phyloP scores from a whole-genome alignment of 257 asterid species.

The Forsythia suspensa region DNA sequence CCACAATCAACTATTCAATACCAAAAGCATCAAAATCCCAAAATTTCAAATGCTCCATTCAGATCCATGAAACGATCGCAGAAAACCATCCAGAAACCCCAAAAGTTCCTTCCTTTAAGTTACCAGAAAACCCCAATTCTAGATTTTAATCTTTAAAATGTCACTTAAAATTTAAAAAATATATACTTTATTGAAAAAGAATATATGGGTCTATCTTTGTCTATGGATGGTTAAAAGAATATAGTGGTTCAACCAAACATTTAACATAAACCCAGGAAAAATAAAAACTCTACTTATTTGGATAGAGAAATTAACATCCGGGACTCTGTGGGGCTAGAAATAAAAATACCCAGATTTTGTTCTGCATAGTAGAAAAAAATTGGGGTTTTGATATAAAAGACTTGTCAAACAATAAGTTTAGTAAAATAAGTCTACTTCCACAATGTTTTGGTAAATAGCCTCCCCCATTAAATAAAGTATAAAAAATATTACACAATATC shows the following conservation, averaged over 20 bases:
- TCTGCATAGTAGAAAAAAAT: background rate
- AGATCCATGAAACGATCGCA: conserved; percentile 18
- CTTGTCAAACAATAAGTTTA: too few species aligned
- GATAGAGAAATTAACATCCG: background rate
- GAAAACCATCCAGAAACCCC: background rate
- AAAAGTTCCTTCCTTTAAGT: background rate
- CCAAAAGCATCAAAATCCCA: conserved; percentile 24
- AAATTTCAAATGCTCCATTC: conserved; percentile 17
- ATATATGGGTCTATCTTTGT: background rate
- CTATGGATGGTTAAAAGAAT: background rate
- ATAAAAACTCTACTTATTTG: background rate
- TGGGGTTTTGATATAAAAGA: too few species aligned
- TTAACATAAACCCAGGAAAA: background rate
- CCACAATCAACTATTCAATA: conserved; percentile 2
- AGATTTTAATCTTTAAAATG: background rate
- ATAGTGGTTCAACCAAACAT: background rate
- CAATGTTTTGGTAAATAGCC: too few species aligned
- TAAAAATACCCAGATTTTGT: background rate
- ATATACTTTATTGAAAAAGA: too few species aligned
- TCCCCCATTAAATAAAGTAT: too few species aligned
- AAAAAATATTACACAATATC: too few species aligned
- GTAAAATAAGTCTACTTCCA: too few species aligned
- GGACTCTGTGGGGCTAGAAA: background rate
- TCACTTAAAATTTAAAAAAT: background rate
- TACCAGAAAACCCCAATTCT: background rate